Evolutionary conservation across 805 yeast species (phyloP), one percentile per base, ranked within the genome.

Genomic region (Brettanomyces custersianus): DNA sequence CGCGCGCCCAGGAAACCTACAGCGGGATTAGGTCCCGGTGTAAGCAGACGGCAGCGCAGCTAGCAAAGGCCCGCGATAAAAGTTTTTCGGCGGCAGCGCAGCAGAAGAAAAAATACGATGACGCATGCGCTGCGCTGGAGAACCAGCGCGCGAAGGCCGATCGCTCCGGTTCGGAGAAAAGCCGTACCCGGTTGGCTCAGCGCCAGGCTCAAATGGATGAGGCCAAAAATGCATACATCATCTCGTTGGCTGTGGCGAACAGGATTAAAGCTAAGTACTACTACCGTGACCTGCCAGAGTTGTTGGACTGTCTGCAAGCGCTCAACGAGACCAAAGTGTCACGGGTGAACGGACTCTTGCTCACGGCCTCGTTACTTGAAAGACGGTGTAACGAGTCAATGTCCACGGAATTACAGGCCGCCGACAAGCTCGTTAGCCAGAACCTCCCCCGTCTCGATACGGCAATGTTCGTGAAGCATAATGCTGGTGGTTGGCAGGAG

Each of bases 381-480:
- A 53, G 66, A 18, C 62, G 62, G 39, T 49, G 68, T 12, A 48
- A 52, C 37, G 74, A 66, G 36, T 57, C 66, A 19, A 62, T 72
- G 22, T 63, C 72, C 45, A 70, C 68, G 16, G 57, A 63, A 29
- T 48, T 68, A 33, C 68, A 66, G 25, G 54, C 61, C 5, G 68
- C 77, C 35, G 76, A 72, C 44, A 54, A 54, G 5, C 76, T 83
- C 8, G 66, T 86, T 4, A 68, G 64, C 19, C 81, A 77, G 50
- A 92, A 92, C 56, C 60, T 70, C 33, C 88, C 94, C 1, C 63
- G 62, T 29, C 61, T 86, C 34, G 96, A 87, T 58, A 74, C 88
- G 0, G 79, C 84, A 23, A 90, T 92, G 96, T 92, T 78, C 58
- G 77, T 87, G 38, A 87, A 87, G 51, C 99, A 92, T 60, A 92